Evolutionary conservation across 805 yeast species (phyloP), one percentile per base, ranked within the genome.

Genomic region (Sungouiozyma intestinalis): DNA sequence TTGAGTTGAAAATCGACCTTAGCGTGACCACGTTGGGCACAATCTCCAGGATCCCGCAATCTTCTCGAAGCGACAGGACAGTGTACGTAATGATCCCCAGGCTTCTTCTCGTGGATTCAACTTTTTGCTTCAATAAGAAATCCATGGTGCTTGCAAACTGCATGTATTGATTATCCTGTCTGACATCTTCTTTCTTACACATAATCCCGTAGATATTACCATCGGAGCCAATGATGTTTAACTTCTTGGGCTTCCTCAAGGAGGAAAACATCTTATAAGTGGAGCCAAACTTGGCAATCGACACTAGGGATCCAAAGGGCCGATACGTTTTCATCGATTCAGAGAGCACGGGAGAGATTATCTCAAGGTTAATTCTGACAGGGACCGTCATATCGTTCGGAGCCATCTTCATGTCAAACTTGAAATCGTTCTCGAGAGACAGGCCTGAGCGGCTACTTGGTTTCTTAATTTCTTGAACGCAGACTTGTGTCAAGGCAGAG

Each of bases 141-240:
- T 88, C 88, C 60, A 92, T 77, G 62, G 87, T 81, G 1, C 85
- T 77, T 0, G 97, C 85, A 52, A 92, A 81, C 52, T 94, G 71
- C 83, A 87, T 83, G 40, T 90, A 76, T 52, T 94, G 83, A 3
- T 95, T 92, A 66, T 94, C 99, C 55, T 94, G 94, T 48, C 97
- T 67, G 16, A 94, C 79, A 64, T 92, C 98, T 62, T 92, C 99
- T 47, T 78, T 74, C 56, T 92, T 92, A 52, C 94, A 80, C 64
- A 92, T 71, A 14, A 92, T 70, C 16, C 81, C 73, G 57, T 88
- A 88, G 1, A 66, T 60, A n/a, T 64, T 63, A 7, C 90, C 88
- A 62, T 90, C 85, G 2, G 85, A 76, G 0, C 97, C 98, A 33
- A 75, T 61, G 2, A 90, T 65, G 13, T 76, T 76, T 7, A 92